Base-by-base conservation (phyloP, 805 yeast genomes). In the Sungouiella blattae region DNA sequence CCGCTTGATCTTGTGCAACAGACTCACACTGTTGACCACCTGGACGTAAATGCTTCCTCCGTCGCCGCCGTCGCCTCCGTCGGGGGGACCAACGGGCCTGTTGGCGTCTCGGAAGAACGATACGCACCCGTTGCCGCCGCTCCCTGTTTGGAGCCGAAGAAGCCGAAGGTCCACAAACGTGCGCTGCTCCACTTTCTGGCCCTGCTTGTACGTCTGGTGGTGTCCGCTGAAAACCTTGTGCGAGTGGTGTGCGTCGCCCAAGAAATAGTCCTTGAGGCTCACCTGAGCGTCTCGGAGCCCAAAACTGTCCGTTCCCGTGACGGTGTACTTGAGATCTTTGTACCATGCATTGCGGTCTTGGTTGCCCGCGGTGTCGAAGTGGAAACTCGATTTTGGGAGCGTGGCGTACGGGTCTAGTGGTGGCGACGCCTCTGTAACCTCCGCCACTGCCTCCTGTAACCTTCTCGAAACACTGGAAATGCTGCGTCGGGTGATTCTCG, bases 51-150 rank as follows among this genome's bases (percentile, higher is more conserved):
- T 73, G 35, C 81, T 72, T 2, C 98, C 98, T 15, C 98, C 98
- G 41, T 71, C 65, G 4, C 98, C 98, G 20, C 98, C 98, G 62
- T 93, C 97, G 7, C 98, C 98, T n/a, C 98, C 98, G 58, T 89
- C 95, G 0, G 98, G 95, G 0, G 98, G 98, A 0, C 98, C 98
- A 13, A 73, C 71, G 0, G 95, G 71, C 28, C 86, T 63, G 26
- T 88, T 86, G 3, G 95, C 85, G 47, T 87, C 98, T 45, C 96
- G 69, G 40, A 81, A 74, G 59, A 93, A 93, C 0, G 97, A 83
- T 0, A 87, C 82, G 21, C 76, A 69, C 5, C 98, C 98, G 54
- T 82, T 71, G 2, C 98, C 98, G 14, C 98, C 98, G 26, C 64
- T 69, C 0, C 98, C 98, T 18, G 95, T 78, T 3, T 63, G 55